Evolutionary conservation across 192 early-diverging fungal species (phyloP).

Genomic region (Backusella liffmaniae): DNA sequence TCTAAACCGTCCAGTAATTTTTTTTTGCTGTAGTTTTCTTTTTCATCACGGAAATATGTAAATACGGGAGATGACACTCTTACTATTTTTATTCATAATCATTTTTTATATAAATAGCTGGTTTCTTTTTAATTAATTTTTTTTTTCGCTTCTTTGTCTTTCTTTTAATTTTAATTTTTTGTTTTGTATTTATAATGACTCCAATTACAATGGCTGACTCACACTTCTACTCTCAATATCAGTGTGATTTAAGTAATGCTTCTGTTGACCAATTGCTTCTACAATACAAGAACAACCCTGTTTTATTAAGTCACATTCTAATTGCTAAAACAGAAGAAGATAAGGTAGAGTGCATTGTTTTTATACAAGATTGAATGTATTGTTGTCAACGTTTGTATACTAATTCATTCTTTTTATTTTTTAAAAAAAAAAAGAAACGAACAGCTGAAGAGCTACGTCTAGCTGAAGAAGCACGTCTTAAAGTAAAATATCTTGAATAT

Average conservation of each 20-base stretch:
- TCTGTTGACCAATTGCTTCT: background rate
- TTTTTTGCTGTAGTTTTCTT: background rate
- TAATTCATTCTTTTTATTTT: background rate
- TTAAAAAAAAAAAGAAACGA: background rate
- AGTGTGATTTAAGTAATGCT: background rate
- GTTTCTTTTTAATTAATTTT: background rate
- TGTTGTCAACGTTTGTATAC: background rate
- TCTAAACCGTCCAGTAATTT: background rate
- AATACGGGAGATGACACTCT: background rate
- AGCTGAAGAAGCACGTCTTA: slow-evolving; percentile 8
- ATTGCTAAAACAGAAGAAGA: slow-evolving; percentile 10
- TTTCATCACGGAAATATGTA: background rate
- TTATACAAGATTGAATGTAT: background rate
- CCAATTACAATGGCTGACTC: background rate
- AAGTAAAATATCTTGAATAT: slow-evolving; percentile 8
- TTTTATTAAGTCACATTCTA: slow-evolving; percentile 4
- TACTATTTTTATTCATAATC: background rate
- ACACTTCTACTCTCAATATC: background rate
- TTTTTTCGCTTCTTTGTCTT: background rate
- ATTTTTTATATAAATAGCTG: background rate
- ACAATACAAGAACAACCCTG: background rate
- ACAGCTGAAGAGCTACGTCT: background rate
- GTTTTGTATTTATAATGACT: background rate
- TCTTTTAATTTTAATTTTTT: background rate
- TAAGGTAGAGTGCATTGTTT: background rate